Percentiles rank a stretch among this genome's conserved stretches.
phyloP scores from a whole-genome alignment of 352 stramenopile genomes.

The Pythium dissimile region DNA sequence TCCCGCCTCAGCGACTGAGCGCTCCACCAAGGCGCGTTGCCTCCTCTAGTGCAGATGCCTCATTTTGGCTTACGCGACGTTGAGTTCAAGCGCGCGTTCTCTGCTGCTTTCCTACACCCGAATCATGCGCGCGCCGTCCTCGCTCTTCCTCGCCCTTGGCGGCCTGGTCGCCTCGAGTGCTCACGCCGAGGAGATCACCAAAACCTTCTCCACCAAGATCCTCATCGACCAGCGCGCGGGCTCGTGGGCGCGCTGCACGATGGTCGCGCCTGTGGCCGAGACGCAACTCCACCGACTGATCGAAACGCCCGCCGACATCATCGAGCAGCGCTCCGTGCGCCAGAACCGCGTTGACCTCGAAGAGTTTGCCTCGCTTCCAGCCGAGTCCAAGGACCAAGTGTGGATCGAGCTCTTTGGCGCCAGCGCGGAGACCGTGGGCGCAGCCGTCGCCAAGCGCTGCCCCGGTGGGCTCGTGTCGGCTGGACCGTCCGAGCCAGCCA shows the following conservation, averaged over 20 bases:
- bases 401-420: slow-evolving; percentile 13
- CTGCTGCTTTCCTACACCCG: no score
- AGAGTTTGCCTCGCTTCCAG: background rate
- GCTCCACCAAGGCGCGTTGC: background rate
- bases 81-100: background rate
- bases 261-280: slow-evolving; percentile 8
- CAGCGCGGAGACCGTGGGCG: slow-evolving; percentile 5
- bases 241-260: slow-evolving; percentile 11
- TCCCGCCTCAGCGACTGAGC: slow-evolving; percentile 3
- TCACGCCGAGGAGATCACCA: background rate
- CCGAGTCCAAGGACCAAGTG: background rate
- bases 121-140: slow-evolving; percentile 1
- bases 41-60: no score
- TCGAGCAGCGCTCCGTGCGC: slow-evolving; percentile 9
- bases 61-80: slow-evolving; percentile 4
- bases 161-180: background rate
- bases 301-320: slow-evolving; percentile 2
- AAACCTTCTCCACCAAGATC: slow-evolving; percentile 8
- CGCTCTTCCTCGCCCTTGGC: slow-evolving; percentile 3
- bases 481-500: no score
- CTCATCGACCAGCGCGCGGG: background rate
- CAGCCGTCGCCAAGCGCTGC: slow-evolving; percentile 9
- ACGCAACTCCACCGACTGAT: slow-evolving; percentile 18
- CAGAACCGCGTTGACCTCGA: slow-evolving; percentile 10
- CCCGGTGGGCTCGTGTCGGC: slow-evolving; percentile 1